These are phyloP conservation scores for Aegilops bicornis DNA, from an alignment of 176 grass and related monocot species.

Conservation along the genomic window DNA sequence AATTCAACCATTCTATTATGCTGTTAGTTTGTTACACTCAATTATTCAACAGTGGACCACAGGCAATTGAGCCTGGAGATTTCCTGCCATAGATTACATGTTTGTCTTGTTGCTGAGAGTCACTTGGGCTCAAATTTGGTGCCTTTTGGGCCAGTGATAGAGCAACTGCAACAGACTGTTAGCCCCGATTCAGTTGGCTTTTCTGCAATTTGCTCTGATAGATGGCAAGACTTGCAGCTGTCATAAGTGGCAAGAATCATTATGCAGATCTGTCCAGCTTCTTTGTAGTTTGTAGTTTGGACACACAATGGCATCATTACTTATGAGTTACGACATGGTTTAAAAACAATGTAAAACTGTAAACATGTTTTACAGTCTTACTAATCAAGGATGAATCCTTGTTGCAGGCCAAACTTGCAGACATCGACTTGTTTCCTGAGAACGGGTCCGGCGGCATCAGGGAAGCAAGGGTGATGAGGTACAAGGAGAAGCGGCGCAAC, in stretches of 20 bases:
- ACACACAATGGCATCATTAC: slow-evolving; percentile 27
- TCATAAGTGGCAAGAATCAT: slow-evolving; percentile 34
- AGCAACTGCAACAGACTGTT: slow-evolving; percentile 42
- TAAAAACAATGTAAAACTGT: background rate
- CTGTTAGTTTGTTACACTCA: background rate
- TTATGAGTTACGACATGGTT: slow-evolving; percentile 13
- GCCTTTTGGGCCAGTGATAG: slow-evolving; percentile 40
- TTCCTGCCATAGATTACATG: slow-evolving; percentile 31
- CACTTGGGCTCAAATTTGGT: slow-evolving; percentile 38
- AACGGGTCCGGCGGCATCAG: slow-evolving; percentile 54
- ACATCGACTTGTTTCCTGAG: slow-evolving; percentile 81
- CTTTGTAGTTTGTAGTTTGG: slow-evolving; percentile 32
- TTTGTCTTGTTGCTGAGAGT: slow-evolving; percentile 34
- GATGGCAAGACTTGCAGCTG: slow-evolving; percentile 35
- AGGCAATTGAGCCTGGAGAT: slow-evolving; percentile 29
- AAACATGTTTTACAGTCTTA: background rate
- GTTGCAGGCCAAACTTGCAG: slow-evolving; percentile 67
- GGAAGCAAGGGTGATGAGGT: slow-evolving; percentile 96
- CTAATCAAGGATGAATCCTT: background rate
- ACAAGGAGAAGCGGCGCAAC: slow-evolving; percentile 94
- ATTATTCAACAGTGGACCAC: slow-evolving; percentile 40
- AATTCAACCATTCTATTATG: background rate
- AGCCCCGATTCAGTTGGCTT: slow-evolving; percentile 39
- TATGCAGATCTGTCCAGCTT: slow-evolving; percentile 41
- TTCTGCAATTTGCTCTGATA: slow-evolving; percentile 50